phyloP scores from a whole-genome alignment of 1,284 basidiomycete species.

The Thecaphora thlaspeos region DNA sequence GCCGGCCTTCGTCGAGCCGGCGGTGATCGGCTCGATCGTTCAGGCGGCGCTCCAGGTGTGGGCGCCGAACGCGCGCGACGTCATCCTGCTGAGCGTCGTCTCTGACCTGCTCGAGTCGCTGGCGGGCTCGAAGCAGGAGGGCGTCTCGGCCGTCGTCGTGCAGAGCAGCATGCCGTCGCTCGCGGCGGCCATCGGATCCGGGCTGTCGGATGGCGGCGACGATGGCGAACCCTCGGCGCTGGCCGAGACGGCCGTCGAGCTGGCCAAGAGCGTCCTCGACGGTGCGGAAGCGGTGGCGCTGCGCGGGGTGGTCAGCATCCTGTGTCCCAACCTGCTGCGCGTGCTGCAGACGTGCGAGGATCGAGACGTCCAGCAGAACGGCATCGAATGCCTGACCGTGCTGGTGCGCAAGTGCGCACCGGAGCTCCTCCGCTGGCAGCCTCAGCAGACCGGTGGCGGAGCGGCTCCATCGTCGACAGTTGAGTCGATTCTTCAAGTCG shows the following conservation, averaged over 20 bases:
- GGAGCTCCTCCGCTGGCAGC: slow-evolving; percentile 68
- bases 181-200: slow-evolving; percentile 66
- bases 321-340: slow-evolving; percentile 28
- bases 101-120: slow-evolving; percentile 75
- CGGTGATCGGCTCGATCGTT: slow-evolving; percentile 37
- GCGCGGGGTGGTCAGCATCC: slow-evolving; percentile 67
- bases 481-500: slow-evolving; percentile 41
- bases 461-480: slow-evolving; percentile 13
- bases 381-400: slow-evolving; percentile 76
- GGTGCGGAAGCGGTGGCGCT: slow-evolving; percentile 67
- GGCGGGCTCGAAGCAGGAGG: slow-evolving; percentile 59
- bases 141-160: slow-evolving; percentile 71
- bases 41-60: slow-evolving; percentile 68
- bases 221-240: slow-evolving; percentile 23
- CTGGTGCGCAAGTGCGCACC: slow-evolving; percentile 81
- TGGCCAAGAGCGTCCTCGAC: slow-evolving; percentile 67
- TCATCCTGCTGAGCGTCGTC: slow-evolving; percentile 80
- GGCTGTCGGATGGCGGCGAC: slow-evolving; percentile 17
- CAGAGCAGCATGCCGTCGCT: slow-evolving; percentile 72
- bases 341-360: slow-evolving; percentile 34
- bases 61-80: slow-evolving; percentile 73
- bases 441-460: slow-evolving; percentile 59
- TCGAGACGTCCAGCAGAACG: slow-evolving; percentile 65
- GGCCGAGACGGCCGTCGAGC: slow-evolving; percentile 67
- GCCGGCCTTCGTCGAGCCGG: slow-evolving; percentile 18